Conservation (phyloP, 257 asterid species). For the Avicennia marina region DNA sequence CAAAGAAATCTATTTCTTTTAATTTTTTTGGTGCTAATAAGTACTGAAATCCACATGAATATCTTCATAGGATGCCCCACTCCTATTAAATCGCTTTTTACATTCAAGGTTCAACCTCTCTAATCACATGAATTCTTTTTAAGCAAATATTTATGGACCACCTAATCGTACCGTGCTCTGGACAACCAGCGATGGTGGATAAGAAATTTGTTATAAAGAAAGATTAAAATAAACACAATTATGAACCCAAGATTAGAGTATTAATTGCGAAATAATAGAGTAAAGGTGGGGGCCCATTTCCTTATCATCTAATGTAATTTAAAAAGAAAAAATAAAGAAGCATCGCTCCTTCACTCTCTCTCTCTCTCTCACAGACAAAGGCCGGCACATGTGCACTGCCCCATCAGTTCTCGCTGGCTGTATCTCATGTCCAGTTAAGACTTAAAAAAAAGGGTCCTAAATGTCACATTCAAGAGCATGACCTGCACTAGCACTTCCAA, state of each 20-base stretch:
- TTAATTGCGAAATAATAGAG: constrained; percentile 32
- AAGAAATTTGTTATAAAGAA: no score
- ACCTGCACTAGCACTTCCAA: constrained; percentile 15
- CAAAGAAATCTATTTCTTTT: no score
- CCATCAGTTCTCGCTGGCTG: constrained; percentile 69
- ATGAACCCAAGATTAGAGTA: constrained; percentile 2
- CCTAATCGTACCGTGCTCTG: background rate
- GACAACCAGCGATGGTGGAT: no score
- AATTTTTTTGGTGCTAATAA: no score
- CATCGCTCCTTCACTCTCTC: background rate
- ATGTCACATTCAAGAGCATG: constrained; percentile 43
- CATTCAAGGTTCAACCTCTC: background rate
- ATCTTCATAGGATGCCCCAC: constrained; percentile 16
- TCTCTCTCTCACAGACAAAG: constrained; percentile 23
- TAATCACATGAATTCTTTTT: background rate
- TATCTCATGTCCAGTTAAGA: constrained; percentile 58
- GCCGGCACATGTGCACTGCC: constrained; percentile 51
- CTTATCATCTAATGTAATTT: constrained; percentile 8
- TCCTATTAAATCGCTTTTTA: background rate
- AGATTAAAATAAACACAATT: background rate
- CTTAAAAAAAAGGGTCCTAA: constrained; percentile 20
- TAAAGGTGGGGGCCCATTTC: constrained; percentile 27
- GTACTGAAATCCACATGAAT: background rate
- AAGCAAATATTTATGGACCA: background rate
- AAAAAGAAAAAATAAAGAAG: constrained; percentile 9